Base-by-base conservation (phyloP, 805 yeast species). In the Yarrowia sp. region DNA sequence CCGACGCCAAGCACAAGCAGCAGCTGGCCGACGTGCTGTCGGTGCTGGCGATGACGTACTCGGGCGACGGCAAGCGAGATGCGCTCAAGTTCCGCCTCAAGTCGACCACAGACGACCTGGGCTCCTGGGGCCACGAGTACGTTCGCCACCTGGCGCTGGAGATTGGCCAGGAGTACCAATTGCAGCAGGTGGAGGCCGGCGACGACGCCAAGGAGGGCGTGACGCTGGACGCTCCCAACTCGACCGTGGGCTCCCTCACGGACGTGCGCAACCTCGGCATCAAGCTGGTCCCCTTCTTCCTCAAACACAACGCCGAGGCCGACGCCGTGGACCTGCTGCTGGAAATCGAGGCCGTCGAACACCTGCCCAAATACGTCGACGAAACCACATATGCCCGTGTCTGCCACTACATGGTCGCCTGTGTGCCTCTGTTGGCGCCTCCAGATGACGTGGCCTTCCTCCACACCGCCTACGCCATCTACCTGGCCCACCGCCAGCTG, bases 71-170 rank as follows among this genome's bases (percentile, higher is more conserved):
- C 69, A 86, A 87, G 70, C 85, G 89, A 66, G 97, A 92, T 70
- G 87, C 93, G 17, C 83, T 93, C 69, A 88, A 87, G 75, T 95
- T 86, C 79, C 86, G 98, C 75, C 82, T 95, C 72, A 78, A 84
- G 55, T 84, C 91, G 3, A 78, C 81, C 13, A 83, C 81, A 58
- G 82, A 81, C 39, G 84, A 86, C 63, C 84, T 90, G 70, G 87
- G 88, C 64, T 90, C 87, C 74, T 95, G 99, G 99, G 99, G 99
- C 53, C 98, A 95, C 77, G 99, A 95, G 79, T 95, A 95, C 77
- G 86, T 94, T 74, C 92, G 99, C 76, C 98, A 95, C 79, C 83
- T 95, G 74, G 96, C 99, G 2, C 81, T 95, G 70, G 98, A 95
- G 79, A 91, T 95, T 73, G 98, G 99, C 69, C 94, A 90, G 75